Base-by-base conservation (phyloP, 768 basidiomycete species). In the Termitomyces bulborhizus region DNA sequence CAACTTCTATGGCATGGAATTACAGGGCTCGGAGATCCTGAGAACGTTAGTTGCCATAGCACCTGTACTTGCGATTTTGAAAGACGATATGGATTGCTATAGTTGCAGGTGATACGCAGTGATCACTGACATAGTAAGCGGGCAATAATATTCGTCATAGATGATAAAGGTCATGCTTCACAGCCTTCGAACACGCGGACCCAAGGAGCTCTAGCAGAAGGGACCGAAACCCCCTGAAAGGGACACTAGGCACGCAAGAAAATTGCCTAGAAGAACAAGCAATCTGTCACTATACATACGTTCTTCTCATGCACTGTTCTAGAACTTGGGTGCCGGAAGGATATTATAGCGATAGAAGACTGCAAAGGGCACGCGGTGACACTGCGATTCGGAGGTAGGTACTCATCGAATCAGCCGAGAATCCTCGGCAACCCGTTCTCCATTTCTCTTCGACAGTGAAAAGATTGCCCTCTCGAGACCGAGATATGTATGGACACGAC, bases 401-500 rank as follows among this genome's bases (percentile, higher is more conserved):
- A 31, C 18, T 44, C 24, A 21, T 47, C 24, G 37, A 46, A 24
- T 13, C 27, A 39, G 53, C 32, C 13, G 27, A 51, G 52, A 29
- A 54, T 56, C 55, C 55, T 56, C 58, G 52, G 58, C 46, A 53
- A 32, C 44, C 21, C 39, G 29, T 46, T 15, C 40, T 43, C 15
- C 40, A 21, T 27, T 13, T 21, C 3, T 46, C 6, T 8, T 29
- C 27, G 26, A 39, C 15, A 21, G 34, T 2, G 45, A 21, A 36
- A 44, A 43, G 41, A 36, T 27, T 34, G 13, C 47, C 36, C 34
- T 42, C 41, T 24, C 18, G 15, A 6, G 47, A 13, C 13, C 9
- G 16, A 12, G 24, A 21, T 49, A 36, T 36, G 29, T 49, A 36
- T 43, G 43, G 26, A 55, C 37, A 49, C 8, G 2, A 15, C 7